These are phyloP conservation scores for Iberis pinnata DNA, from an alignment of 345 rosid genomes.

Conservation along the genomic window DNA sequence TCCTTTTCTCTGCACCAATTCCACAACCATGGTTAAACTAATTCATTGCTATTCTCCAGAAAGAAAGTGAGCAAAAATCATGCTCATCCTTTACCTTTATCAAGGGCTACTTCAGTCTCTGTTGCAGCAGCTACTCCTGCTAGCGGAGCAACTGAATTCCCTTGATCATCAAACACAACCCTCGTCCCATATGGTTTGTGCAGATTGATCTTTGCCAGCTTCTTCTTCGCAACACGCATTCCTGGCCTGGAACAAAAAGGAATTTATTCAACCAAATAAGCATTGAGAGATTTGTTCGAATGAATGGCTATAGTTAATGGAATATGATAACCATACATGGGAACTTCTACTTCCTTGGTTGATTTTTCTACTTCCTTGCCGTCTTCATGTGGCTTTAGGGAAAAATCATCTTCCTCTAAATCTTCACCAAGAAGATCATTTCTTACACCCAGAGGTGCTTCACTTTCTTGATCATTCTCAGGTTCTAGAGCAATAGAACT, in stretches of 20 bases:
- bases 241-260: conserved; percentile 44
- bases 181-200: conserved; percentile 75
- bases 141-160: conserved; percentile 69
- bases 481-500: conserved; percentile 33
- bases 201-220: conserved; percentile 76
- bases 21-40: neutral
- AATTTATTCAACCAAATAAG: conserved; percentile 7
- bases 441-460: conserved; percentile 17
- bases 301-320: neutral
- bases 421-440: conserved; percentile 35
- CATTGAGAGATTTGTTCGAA: conserved; percentile 4
- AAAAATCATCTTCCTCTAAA: conserved; percentile 39
- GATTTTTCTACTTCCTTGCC: conserved; percentile 35
- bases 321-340: conserved; percentile 41
- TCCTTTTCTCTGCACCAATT: conserved; percentile 46
- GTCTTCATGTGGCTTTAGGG: conserved; percentile 31
- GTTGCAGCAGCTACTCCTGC: conserved; percentile 61
- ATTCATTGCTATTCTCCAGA: neutral
- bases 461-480: conserved; percentile 27
- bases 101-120: conserved; percentile 42
- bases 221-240: conserved; percentile 67
- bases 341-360: conserved; percentile 28
- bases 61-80: conserved; percentile 3
- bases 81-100: conserved; percentile 52
- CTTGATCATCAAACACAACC: conserved; percentile 78